Base-by-base conservation (phyloP, 768 basidiomycete species). In the Nidula microcarpa region DNA sequence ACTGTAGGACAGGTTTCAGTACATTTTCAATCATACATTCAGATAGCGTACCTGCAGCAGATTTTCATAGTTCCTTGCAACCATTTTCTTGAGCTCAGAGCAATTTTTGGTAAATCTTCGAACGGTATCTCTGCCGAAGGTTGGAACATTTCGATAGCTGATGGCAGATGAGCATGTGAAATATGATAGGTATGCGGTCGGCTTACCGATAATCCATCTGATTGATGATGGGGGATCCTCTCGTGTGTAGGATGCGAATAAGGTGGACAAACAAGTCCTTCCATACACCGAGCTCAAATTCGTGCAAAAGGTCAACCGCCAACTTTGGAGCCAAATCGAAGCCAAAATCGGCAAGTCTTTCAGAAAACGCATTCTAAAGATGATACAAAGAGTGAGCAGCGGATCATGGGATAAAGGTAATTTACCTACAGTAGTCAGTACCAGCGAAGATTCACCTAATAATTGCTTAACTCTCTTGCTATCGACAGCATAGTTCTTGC, bases 231-330 rank as follows among this genome's bases (percentile, higher is more conserved):
- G 11, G 16, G 39, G 11, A 11, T 11, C 16, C 39, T 11, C 11
- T 11, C 11, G 39, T 16, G 16, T 41, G 16, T 41, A 77, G 47
- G 2, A 78, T 59, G 1, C 65, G 60, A 0, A 77, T 52, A 0
- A 77, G 57, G 33, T 79, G 76, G 1, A 56, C 63, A 35, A 77
- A 66, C 0, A 75, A 32, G 0, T 53, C 41, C 50, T 74, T 74
- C 63, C 72, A 76, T 0, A 70, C 59, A 0, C 77, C 74, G 0
- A 76, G 57, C 47, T 77, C 72, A 33, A 73, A 63, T 43, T 77
- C 71, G 37, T 77, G 75, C 52, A 79, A 37, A 13, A 78, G 56
- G 47, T 79, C 72, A 0, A 64, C 59, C 0, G 66, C 58, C 0
- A 76, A 61, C 11, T 68, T 61, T 0, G 0, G 18, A 45, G 55